Evolutionary conservation across 768 basidiomycete genomes (phyloP), one percentile per base, ranked within the genome.

Genomic region (Cystobasidium tubakii): DNA sequence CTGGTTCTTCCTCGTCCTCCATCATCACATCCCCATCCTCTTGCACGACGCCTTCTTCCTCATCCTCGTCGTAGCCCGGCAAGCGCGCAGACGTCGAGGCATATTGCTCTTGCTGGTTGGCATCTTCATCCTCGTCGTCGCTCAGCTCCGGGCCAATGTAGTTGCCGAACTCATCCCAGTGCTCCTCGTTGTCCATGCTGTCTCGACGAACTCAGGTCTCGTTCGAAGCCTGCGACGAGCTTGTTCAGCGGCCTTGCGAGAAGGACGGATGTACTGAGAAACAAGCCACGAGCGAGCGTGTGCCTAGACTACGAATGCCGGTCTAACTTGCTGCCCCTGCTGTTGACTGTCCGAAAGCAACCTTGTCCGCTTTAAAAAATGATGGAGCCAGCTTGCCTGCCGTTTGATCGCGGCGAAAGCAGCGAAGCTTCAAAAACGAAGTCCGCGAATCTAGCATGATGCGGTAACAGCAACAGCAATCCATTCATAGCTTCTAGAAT

Each of bases 1-100:
- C 60, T 27, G 46, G 74, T 78, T 76, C 57, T 80, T 77, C 80
- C 57, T 79, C 80, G 42, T 77, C 79, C 46, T 76, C 79, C 60
- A 79, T 80, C 34, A 36, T 27, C n/a, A 60, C 42, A n/a, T 54
- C 62, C 4, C 71, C 74, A 65, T 73, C 71, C 23, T 39, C 60
- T 33, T 44, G 70, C 13, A 54, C 33, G 43, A 21, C 74, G 36
- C 46, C 66, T n/a, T 71, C 69, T 44, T 74, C 63, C 25, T 74
- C 63, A 19, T 74, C 73, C 2, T 66, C 46, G 7, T 74, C 73
- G 64, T 71, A 71, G 3, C 69, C 69, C 10, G 69, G 29, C 27
- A 71, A 36, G 63, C 63, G 69, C 2, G 69, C 55, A n/a, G 69
- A 71, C n/a, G 69, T 71, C 54, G 64, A 74, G 19, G 73, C 64